A percentile compares a stretch with the other conserved stretches of the same genome.
phyloP scores from a whole-genome alignment of 805 yeast genomes.

The Pichia californica region DNA sequence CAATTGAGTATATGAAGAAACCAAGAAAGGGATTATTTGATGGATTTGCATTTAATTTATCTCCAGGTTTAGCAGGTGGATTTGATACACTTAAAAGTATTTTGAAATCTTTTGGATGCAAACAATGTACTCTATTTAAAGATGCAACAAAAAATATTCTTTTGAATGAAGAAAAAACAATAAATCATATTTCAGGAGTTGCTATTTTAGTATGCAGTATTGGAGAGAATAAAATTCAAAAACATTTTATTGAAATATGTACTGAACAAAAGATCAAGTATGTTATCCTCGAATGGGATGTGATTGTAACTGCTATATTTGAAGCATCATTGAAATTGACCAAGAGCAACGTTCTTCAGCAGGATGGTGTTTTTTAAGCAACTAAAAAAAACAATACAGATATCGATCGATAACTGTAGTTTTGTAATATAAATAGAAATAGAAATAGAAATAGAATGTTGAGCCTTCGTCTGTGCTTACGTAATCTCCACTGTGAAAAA shows the following conservation, averaged over 20 bases:
- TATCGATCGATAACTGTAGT: too few relatives aligned
- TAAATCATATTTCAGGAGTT: neutral
- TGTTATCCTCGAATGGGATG: constrained; percentile 53
- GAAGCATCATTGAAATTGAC: constrained; percentile 8
- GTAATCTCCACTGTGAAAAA: too few relatives aligned
- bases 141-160: constrained; percentile 11
- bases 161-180: neutral
- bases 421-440: too few relatives aligned
- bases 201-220: constrained; percentile 9
- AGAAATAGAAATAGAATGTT: too few relatives aligned
- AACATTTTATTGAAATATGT: constrained; percentile 21
- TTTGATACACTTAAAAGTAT: constrained; percentile 48
- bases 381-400: too few relatives aligned
- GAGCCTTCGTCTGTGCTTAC: too few relatives aligned
- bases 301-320: constrained; percentile 54
- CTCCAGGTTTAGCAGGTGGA: constrained; percentile 58
- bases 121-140: constrained; percentile 15
- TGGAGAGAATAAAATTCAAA: constrained; percentile 29
- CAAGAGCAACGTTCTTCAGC: neutral
- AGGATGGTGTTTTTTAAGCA: constrained; percentile 3
- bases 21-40: constrained; percentile 35
- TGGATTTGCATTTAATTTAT: constrained; percentile 45
- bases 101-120: constrained; percentile 51
- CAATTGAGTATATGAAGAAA: constrained; percentile 16
- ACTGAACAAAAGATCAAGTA: constrained; percentile 19